Percentiles rank a stretch among this genome's conserved stretches.
phyloP scores from a whole-genome alignment of 495 filamentous ascomycete genomes.

The Talaromyces borbonicus region DNA sequence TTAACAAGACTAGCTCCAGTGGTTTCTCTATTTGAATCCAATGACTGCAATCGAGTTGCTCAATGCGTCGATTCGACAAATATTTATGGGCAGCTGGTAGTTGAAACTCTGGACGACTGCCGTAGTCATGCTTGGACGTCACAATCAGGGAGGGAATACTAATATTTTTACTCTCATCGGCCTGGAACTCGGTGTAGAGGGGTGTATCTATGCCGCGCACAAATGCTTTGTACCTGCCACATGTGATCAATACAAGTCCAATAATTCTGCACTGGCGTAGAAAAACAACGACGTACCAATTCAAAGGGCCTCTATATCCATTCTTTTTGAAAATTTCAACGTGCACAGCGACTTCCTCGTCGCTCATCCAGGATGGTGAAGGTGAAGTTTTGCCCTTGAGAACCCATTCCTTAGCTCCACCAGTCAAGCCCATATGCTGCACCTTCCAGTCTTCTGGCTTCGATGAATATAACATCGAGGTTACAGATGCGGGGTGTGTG shows the following conservation, averaged over 20 bases:
- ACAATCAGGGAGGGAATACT: not conserved
- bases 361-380: conserved; percentile 1
- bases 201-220: not conserved
- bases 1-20: not conserved
- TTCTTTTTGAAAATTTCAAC: not conserved
- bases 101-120: not conserved
- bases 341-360: not conserved
- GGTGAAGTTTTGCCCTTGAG: not conserved
- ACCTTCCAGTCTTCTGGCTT: conserved; percentile 4
- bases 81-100: not conserved
- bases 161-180: not conserved
- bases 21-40: conserved; percentile 4
- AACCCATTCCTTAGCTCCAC: conserved; percentile 3
- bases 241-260: not conserved
- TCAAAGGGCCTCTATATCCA: conserved; percentile 6
- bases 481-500: not conserved
- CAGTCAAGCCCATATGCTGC: not conserved
- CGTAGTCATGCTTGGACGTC: not conserved
- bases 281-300: not conserved
- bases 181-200: not conserved
- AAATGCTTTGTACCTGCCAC: not conserved
- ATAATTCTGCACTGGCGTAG: not conserved
- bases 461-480: conserved; percentile 2
- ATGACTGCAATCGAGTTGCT: conserved; percentile 1
- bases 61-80: conserved; percentile 2